Evolutionary conservation across 805 yeast genomes (phyloP), one percentile per base, ranked within the genome.

Genomic region (Pichia deserticola): DNA sequence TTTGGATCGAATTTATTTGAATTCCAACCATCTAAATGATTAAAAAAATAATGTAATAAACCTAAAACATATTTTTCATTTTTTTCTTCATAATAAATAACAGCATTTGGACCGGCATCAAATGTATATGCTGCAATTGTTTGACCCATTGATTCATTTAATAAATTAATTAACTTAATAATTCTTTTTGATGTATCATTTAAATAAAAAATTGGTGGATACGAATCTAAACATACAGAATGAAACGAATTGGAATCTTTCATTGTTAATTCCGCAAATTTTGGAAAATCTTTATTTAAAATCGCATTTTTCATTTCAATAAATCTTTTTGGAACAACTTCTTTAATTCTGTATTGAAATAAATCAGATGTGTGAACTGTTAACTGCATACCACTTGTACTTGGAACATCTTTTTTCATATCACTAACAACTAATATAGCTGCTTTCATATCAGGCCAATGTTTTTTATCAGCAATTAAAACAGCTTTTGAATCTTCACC

Each of bases 61-160:
- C 89, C 83, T 58, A 92, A 76, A 7, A 93, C 82, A 54, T 72
- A 74, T n/a, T 69, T 59, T 68, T 89, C 96, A 68, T 92, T 79
- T 60, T 81, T 74, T 56, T 77, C 77, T 63, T 84, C 81, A 65
- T 93, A 93, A 71, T 93, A 93, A 53, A 93, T 78, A 42, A 93
- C 99, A 25, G 97, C 96, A 69, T 93, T 93, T 68, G 99, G 99
- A 64, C 99, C 99, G 34, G 99, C 99, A 68, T 93, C 99, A 63
- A 86, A 93, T 1, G 99, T 93, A 69, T 93, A 93, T 37, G 98
- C 98, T 11, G 96, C 99, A 49, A 92, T 76, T 11, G 77, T 76
- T 60, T 77, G 73, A 47, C 86, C 87, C 36, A 78, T 82, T 5
- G 65, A 57, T 55, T 76, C 82, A 63, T 93, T 93, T 64, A 93